These are phyloP conservation scores for Beauveria sp. DNA, from an alignment of 2,329 filamentous ascomycete genomes.

Conservation along the genomic window DNA sequence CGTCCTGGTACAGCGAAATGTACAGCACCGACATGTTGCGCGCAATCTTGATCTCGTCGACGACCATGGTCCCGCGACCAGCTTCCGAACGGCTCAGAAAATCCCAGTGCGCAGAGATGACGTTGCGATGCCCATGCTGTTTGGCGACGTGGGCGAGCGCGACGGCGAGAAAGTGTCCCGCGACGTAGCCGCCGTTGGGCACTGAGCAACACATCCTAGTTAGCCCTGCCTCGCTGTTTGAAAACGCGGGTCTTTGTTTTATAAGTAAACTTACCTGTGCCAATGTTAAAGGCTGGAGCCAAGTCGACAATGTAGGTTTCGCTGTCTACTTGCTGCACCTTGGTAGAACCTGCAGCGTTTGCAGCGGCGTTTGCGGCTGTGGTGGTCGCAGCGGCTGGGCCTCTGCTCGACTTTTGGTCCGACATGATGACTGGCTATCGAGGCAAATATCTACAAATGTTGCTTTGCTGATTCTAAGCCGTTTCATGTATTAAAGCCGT, in stretches of 20 bases:
- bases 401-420: not conserved
- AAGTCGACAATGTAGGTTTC: conserved; percentile 7
- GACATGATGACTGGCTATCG: not conserved
- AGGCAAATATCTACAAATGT: not conserved
- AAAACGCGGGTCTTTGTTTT: too few relatives aligned
- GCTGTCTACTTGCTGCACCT: not conserved
- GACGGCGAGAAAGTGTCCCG: conserved; percentile 31
- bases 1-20: conserved; percentile 33
- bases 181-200: conserved; percentile 40
- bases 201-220: conserved; percentile 19
- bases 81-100: conserved; percentile 31
- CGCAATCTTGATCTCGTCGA: conserved; percentile 36
- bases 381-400: not conserved
- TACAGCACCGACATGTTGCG: conserved; percentile 34
- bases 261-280: not conserved
- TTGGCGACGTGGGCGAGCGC: conserved; percentile 26
- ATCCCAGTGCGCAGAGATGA: conserved; percentile 33
- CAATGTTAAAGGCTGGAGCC: conserved; percentile 10
- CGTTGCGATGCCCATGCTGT: conserved; percentile 27
- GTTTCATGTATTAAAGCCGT: too few relatives aligned
- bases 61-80: conserved; percentile 30
- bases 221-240: not conserved
- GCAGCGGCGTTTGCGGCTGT: not conserved
- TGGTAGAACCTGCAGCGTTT: not conserved
- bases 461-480: not conserved